These are phyloP conservation scores for Ulota crispa DNA, from an alignment of 225 moss, liverwort and hornwort genomes.

Conservation along the genomic window DNA sequence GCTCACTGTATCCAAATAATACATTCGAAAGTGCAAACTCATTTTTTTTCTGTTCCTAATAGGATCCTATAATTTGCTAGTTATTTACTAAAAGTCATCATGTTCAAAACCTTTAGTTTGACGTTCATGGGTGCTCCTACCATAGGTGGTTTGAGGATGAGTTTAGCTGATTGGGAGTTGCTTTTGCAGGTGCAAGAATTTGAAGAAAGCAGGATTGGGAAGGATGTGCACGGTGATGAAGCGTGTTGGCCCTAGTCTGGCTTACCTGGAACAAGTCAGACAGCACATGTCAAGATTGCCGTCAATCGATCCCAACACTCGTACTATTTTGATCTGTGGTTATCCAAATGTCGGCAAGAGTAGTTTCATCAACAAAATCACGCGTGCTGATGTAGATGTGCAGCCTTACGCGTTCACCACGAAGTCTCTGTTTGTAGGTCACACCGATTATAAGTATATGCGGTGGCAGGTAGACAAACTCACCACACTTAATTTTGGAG, in stretches of 20 bases:
- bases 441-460: constrained; percentile 98
- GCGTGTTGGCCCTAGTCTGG: constrained; percentile 84
- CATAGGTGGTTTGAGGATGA: background rate
- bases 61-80: too few species aligned
- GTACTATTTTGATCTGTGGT: constrained; percentile 90
- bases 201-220: constrained; percentile 95
- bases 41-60: too few species aligned
- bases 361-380: constrained; percentile 98
- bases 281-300: constrained; percentile 97
- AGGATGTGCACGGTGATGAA: constrained; percentile 96
- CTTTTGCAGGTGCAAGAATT: constrained; percentile 76
- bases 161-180: background rate
- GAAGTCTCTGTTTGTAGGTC: constrained; percentile 95
- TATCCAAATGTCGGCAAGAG: constrained; percentile 99
- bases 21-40: too few species aligned
- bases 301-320: constrained; percentile 92
- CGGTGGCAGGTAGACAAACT: constrained; percentile 75
- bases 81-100: too few species aligned
- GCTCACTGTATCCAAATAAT: too few species aligned
- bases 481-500: background rate
- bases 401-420: constrained; percentile 99
- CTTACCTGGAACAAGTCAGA: constrained; percentile 94
- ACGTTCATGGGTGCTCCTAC: too few species aligned
- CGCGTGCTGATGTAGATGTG: constrained; percentile 95
- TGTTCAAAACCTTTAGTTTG: too few species aligned